Percentiles rank a stretch among this genome's conserved stretches.
These are phyloP conservation scores for Haplosporangium gracile DNA, from an alignment of 192 early-diverging fungal species.

Conservation along the genomic window DNA sequence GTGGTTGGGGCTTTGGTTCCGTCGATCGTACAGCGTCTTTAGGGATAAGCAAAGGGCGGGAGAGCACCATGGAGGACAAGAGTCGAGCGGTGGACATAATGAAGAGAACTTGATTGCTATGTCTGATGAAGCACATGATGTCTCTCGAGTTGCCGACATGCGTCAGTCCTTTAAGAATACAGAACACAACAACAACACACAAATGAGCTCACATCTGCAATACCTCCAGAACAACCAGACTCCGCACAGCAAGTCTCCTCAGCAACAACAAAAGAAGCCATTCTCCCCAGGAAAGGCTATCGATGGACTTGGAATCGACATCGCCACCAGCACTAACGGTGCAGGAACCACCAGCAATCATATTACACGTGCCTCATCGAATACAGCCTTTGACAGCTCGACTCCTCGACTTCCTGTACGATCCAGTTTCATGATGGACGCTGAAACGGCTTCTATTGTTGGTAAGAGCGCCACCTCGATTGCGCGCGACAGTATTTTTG, in stretches of 20 bases:
- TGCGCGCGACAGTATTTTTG: neutral
- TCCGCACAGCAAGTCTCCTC: neutral
- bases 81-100: neutral
- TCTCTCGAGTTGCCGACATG: neutral
- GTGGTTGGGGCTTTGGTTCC: conserved; percentile 18
- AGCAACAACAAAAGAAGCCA: neutral
- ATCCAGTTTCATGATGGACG: neutral
- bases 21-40: neutral
- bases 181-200: neutral
- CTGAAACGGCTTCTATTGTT: neutral
- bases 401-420: neutral
- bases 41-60: neutral
- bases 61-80: neutral
- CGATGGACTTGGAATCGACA: conserved; percentile 38
- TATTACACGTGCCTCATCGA: neutral
- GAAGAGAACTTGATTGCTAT: conserved; percentile 13
- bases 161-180: neutral
- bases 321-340: conserved; percentile 2
- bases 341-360: neutral
- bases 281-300: neutral
- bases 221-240: neutral
- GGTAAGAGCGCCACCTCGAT: neutral
- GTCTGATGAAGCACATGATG: neutral
- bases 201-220: neutral
- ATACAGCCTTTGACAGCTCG: neutral